Percentiles rank a stretch among this genome's conserved stretches.
Conservation (phyloP, 2,329 filamentous ascomycete genomes). For the Leptographium galeiforme region DNA sequence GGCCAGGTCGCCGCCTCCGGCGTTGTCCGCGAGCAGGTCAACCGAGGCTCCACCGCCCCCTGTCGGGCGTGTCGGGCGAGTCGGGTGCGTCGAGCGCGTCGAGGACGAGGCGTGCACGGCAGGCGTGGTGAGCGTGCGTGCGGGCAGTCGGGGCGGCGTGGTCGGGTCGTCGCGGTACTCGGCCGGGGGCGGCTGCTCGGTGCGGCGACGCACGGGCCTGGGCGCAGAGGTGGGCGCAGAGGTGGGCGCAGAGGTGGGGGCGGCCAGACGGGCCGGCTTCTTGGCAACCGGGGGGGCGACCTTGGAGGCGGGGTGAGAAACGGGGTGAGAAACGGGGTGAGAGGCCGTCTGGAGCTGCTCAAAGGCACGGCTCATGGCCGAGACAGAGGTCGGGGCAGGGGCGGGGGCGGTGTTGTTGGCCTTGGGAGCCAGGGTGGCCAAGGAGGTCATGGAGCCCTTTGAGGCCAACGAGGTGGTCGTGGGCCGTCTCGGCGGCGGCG, state of each 20-base stretch:
- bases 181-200: neutral
- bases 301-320: conserved; percentile 17
- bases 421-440: neutral
- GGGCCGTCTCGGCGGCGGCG: conserved; percentile 11
- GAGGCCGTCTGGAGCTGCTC: conserved; percentile 5
- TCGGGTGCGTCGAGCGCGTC: too few species aligned
- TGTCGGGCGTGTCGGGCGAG: too few species aligned
- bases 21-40: conserved; percentile 34
- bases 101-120: too few species aligned
- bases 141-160: conserved; percentile 11
- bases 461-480: conserved; percentile 21
- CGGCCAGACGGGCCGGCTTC: conserved; percentile 45
- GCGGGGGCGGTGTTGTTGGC: neutral
- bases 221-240: neutral
- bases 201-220: conserved; percentile 1
- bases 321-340: neutral
- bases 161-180: neutral
- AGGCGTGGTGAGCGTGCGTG: conserved; percentile 12
- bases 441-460: conserved; percentile 19
- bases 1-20: conserved; percentile 26
- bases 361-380: conserved; percentile 7
- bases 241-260: conserved; percentile 9
- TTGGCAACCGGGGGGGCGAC: conserved; percentile 44
- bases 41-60: conserved; percentile 13
- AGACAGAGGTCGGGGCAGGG: conserved; percentile 1